Conservation (phyloP, 1,139 yeast genomes). For the Suhomyces bribrorum region DNA sequence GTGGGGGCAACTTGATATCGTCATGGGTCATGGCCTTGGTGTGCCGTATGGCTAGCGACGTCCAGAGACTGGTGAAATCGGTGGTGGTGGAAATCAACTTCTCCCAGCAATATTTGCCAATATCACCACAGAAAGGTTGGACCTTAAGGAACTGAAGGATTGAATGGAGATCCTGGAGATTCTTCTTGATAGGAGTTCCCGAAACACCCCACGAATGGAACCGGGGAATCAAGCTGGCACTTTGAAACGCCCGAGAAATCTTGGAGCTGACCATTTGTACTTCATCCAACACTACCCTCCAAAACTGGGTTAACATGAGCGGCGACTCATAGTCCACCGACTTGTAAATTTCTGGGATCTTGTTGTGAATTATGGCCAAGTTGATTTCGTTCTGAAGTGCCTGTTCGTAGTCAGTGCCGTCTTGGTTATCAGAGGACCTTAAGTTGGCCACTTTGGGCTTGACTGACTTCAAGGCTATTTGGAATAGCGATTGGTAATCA, state of each 20-base stretch:
- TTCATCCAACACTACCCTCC: slow-evolving; percentile 89
- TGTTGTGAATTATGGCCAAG: slow-evolving; percentile 35
- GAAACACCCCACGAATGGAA: slow-evolving; percentile 96
- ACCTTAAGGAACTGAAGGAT: slow-evolving; percentile 65
- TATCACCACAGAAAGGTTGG: slow-evolving; percentile 56
- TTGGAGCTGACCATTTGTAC: slow-evolving; percentile 88
- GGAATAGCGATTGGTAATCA: slow-evolving; percentile 33
- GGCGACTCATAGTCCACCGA: slow-evolving; percentile 71
- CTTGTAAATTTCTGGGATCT: slow-evolving; percentile 26
- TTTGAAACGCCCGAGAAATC: slow-evolving; percentile 72
- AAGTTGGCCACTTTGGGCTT: slow-evolving; percentile 35
- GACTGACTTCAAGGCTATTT: slow-evolving; percentile 25
- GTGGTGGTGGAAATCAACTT: slow-evolving; percentile 24
- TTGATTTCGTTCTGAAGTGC: slow-evolving; percentile 40
- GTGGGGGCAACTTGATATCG: slow-evolving; percentile 78
- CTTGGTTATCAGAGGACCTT: slow-evolving; percentile 23
- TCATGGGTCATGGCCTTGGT: slow-evolving; percentile 79
- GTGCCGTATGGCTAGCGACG: slow-evolving; percentile 65
- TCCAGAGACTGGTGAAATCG: slow-evolving; percentile 52
- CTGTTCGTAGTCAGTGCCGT: slow-evolving; percentile 37
- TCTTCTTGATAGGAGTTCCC: slow-evolving; percentile 83
- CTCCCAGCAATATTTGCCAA: slow-evolving; percentile 45
- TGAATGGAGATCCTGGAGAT: slow-evolving; percentile 67
- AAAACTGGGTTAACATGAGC: slow-evolving; percentile 77
- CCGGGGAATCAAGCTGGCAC: slow-evolving; percentile 77